Evolutionary conservation across 1,284 basidiomycete species (phyloP), one percentile per base, ranked within the genome.

Genomic region (Xanthoconium separans): DNA sequence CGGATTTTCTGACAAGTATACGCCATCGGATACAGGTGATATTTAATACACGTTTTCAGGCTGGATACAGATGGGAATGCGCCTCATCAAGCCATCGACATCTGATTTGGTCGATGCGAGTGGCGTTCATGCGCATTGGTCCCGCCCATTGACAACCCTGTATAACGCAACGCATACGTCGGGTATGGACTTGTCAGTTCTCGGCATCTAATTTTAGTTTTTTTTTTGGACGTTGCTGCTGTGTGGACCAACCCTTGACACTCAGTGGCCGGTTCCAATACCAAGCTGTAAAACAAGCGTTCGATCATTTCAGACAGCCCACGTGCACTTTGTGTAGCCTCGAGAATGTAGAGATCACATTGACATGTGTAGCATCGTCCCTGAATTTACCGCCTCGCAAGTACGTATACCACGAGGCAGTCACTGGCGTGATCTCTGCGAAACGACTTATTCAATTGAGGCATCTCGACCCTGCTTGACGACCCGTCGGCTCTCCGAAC

Each of bases 41-140:
- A 12, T 33, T 33, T 4, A 33, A 33, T 33, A 37, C 15, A 31
- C 27, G 9, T 34, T 33, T 24, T 70, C 49, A 81, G 62, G 81
- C n/a, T n/a, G n/a, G n/a, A n/a, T 88, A 29, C 70, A 81, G 51
- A 77, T 78, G 44, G 81, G 79, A 3, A 83, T 88, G 82, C 75
- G 79, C 10, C 71, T 87, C 16, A 65, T 87, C 80, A 75, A 8
- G 76, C 70, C 42, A 68, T 87, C 13, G 15, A 77, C 77, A 24
- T 84, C 84, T 2, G 78, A 82, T 64, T 79, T 85, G 80, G 77
- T 86, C 4, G 59, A 70, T 10, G 57, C 65, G 15, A 69, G 82
- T 40, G 73, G 65, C 36, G 57, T 80, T 18, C 68, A 69, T 29
- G 66, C 70, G 4, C 77, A 77, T 59, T 22, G 22, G 22, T 22